Conservation (phyloP, 495 filamentous ascomycete species). For the Opeltia flavorubescens region DNA sequence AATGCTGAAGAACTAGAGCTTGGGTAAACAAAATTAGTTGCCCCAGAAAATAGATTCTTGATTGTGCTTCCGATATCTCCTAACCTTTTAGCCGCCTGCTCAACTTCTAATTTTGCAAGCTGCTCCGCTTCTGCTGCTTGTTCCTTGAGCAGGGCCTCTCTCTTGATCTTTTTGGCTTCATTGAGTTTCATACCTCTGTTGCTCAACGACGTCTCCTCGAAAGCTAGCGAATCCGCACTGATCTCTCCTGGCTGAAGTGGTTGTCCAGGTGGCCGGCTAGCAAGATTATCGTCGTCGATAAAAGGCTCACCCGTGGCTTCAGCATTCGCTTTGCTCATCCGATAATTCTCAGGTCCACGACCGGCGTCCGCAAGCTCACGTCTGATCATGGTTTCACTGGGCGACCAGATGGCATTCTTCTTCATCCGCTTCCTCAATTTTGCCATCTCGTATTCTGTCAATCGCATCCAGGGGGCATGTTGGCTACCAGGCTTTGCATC, state of each 20-base stretch:
- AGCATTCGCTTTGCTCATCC: conserved; percentile 50
- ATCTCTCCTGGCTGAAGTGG: conserved; percentile 35
- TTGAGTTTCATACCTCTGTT: conserved; percentile 88
- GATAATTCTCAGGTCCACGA: conserved; percentile 64
- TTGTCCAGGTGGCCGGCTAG: conserved; percentile 29
- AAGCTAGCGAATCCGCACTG: conserved; percentile 27
- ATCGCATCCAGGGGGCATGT: conserved; percentile 75
- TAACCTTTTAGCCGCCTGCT: conserved; percentile 45
- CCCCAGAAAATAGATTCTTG: conserved; percentile 25
- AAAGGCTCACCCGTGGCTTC: conserved; percentile 55
- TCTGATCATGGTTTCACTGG: conserved; percentile 91
- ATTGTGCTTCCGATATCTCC: conserved; percentile 37
- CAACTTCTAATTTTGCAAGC: conserved; percentile 31
- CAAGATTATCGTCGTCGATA: conserved; percentile 37
- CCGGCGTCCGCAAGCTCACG: conserved; percentile 66
- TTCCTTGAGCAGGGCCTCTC: conserved; percentile 54
- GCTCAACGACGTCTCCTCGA: conserved; percentile 37
- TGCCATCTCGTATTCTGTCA: conserved; percentile 86
- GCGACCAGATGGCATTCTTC: conserved; percentile 93
- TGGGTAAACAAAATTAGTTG: conserved; percentile 6
- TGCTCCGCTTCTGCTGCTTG: conserved; percentile 37
- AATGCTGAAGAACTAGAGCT: neutral
- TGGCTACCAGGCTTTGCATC: conserved; percentile 60
- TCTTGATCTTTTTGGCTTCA: conserved; percentile 83
- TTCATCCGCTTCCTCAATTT: conserved; percentile 92